Conservation (phyloP, 441 rosid species). For the Cnidoscolus chayamansa region DNA sequence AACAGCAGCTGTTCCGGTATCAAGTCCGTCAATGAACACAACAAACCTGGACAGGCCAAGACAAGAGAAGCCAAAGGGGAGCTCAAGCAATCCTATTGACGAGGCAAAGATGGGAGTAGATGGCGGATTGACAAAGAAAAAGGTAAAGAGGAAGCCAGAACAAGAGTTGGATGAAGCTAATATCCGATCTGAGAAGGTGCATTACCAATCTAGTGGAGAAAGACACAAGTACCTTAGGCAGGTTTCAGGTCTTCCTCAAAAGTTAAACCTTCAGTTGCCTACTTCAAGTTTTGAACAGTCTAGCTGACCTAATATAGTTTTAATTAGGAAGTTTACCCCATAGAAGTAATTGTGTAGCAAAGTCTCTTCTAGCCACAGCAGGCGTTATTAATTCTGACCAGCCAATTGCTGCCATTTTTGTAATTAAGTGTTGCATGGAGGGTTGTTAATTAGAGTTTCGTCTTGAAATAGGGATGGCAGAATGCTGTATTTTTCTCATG, state of each 20-base stretch:
- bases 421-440: slow-evolving; percentile 29
- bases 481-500: slow-evolving; percentile 16
- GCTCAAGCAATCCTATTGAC: slow-evolving; percentile 40
- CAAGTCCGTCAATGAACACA: slow-evolving; percentile 38
- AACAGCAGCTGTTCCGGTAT: slow-evolving; percentile 29
- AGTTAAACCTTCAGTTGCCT: slow-evolving; percentile 31
- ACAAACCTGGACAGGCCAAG: slow-evolving; percentile 41
- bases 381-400: slow-evolving; percentile 24
- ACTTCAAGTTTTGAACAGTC: slow-evolving; percentile 42
- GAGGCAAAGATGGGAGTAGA: slow-evolving; percentile 47
- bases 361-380: neutral
- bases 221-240: slow-evolving; percentile 37
- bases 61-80: slow-evolving; percentile 58
- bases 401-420: slow-evolving; percentile 37
- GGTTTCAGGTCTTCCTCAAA: slow-evolving; percentile 29
- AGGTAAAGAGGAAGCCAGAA: slow-evolving; percentile 65
- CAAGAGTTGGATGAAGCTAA: slow-evolving; percentile 43
- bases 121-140: slow-evolving; percentile 44
- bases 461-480: slow-evolving; percentile 15
- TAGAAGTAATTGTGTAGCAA: slow-evolving; percentile 21
- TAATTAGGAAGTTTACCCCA: slow-evolving; percentile 30
- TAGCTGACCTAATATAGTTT: slow-evolving; percentile 31
- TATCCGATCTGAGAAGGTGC: slow-evolving; percentile 40
- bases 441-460: slow-evolving; percentile 4
- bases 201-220: slow-evolving; percentile 37